Base-by-base conservation (phyloP, 2,329 filamentous ascomycete species). In the Aspergillus fijiensis region DNA sequence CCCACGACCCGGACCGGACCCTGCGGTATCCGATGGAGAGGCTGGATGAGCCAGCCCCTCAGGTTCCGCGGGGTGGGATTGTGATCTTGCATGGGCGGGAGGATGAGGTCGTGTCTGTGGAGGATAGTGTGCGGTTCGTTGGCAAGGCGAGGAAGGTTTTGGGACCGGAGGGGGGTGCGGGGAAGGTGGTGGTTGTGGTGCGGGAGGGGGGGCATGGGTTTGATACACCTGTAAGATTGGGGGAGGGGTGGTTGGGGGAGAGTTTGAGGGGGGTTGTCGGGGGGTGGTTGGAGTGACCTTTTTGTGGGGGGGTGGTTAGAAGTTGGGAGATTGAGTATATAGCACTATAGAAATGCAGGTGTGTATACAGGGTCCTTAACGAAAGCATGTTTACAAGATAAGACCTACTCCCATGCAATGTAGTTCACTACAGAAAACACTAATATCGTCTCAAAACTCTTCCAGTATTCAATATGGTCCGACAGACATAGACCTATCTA, bases 141-240 rank as follows among this genome's bases (percentile, higher is more conserved):
- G 51, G 21, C 1, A 65, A 63, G 42, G 67, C 68, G 5, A 62
- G 60, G 10, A 55, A 69, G 47, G 65, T 62, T 14, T 55, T 74
- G 60, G 64, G 67, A n/a, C 55, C 63, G 7, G 57, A 67, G 23
- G 67, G 67, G 23, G 67, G 67, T 1, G 59, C 62, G 1, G 69
- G 69, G 33, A 65, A 63, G 19, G 52, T 77, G 42, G 45, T 64
- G 42, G 35, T 77, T 21, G 62, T 64, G 11, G 33, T 72, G 21
- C 60, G 61, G n/a, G 67, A 71, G 12, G 75, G 75, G 1, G 70
- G 70, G 5, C 76, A 78, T 69, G 76, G 75, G 2, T 77, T 78
- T 66, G 76, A 77, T 62, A 21, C 12, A 2, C 55, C 60, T 2
- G 50, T 59, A 19, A 58, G 58, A 7, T 59, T 70, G 12, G 62